phyloP scores from a whole-genome alignment of 2,329 filamentous ascomycete species.

The Magnaporthiopsis poae region DNA sequence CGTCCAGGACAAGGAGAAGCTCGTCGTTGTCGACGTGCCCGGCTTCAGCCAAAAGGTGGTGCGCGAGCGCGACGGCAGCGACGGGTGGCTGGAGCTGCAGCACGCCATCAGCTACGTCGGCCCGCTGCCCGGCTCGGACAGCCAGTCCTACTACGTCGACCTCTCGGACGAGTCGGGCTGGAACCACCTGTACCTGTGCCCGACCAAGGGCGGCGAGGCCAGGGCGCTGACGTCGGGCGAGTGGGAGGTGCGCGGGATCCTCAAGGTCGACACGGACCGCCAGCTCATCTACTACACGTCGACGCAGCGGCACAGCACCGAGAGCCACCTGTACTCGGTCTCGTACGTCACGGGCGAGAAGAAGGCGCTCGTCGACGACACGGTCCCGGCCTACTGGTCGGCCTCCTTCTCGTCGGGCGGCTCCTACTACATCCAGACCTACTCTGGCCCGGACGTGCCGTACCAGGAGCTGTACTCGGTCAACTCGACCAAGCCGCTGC shows the following conservation, averaged over 20 bases:
- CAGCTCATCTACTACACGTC: conserved; percentile 86
- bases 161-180: conserved; percentile 60
- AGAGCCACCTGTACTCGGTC: conserved; percentile 86
- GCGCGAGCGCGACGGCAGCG: conserved; percentile 65
- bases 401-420: conserved; percentile 76
- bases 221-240: conserved; percentile 75
- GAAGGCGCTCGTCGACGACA: conserved; percentile 62
- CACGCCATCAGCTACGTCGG: conserved; percentile 79
- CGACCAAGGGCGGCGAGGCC: conserved; percentile 71
- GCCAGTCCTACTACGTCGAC: conserved; percentile 49
- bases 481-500: conserved; percentile 34
- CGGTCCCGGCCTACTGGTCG: conserved; percentile 65
- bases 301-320: conserved; percentile 76
- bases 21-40: conserved; percentile 73
- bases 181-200: conserved; percentile 86
- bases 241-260: conserved; percentile 85
- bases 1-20: conserved; percentile 77
- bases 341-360: conserved; percentile 69
- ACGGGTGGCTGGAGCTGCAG: conserved; percentile 91
- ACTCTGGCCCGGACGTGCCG: conserved; percentile 74
- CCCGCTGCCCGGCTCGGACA: conserved; percentile 44
- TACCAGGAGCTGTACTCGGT: conserved; percentile 72
- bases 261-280: conserved; percentile 73
- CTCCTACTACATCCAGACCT: conserved; percentile 72
- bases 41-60: conserved; percentile 67